Evolutionary conservation across 2,329 filamentous ascomycete species (phyloP).

Genomic region (Alternaria triticimaculans): DNA sequence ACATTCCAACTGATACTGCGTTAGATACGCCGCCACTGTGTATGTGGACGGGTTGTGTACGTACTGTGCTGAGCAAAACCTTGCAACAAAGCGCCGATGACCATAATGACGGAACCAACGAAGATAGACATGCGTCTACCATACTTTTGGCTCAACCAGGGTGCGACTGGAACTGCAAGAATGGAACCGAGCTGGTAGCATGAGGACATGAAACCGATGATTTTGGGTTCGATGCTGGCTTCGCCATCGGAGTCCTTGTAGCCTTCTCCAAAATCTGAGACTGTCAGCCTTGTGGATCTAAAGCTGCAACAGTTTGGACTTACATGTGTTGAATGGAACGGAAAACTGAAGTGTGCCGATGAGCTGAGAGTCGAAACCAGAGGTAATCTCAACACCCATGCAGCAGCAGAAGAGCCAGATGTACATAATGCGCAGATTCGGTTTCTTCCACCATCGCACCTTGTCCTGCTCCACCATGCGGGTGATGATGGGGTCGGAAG

Average conservation of each 20-base stretch:
- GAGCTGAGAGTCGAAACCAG: constrained; percentile 48
- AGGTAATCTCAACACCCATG: constrained; percentile 50
- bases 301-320: not conserved
- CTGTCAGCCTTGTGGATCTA: constrained; percentile 8
- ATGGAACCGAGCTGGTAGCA: constrained; percentile 48
- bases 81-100: constrained; percentile 66
- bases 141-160: constrained; percentile 48
- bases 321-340: constrained; percentile 44
- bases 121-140: constrained; percentile 65
- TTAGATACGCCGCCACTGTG: constrained; percentile 8
- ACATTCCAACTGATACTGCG: constrained; percentile 57
- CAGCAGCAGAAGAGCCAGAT: constrained; percentile 46
- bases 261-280: constrained; percentile 39
- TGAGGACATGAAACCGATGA: constrained; percentile 45
- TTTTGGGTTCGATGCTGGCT: constrained; percentile 28
- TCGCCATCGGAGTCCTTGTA: constrained; percentile 26
- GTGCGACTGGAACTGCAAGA: constrained; percentile 41
- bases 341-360: constrained; percentile 49
- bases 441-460: constrained; percentile 53
- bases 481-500: constrained; percentile 52
- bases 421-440: constrained; percentile 49
- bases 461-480: constrained; percentile 52
- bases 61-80: constrained; percentile 51
- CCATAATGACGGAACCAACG: constrained; percentile 64
- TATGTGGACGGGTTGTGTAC: not conserved